Percentiles rank a stretch among this genome's conserved stretches.
Conservation (phyloP, 148 eudicot species). For the Heliosperma pusillum region DNA sequence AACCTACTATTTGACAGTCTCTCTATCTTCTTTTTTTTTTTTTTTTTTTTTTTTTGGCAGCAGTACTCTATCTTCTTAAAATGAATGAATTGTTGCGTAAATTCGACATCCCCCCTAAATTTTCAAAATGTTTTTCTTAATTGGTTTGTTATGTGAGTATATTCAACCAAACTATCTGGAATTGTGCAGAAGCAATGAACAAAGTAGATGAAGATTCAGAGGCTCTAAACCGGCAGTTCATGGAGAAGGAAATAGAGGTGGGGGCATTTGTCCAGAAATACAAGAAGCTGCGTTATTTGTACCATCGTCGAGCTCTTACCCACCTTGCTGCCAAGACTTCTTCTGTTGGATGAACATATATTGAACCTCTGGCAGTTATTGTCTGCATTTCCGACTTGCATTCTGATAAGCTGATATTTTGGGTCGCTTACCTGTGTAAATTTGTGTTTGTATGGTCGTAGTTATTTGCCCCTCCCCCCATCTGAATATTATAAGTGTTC, state of each 20-base stretch:
- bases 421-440: conserved; percentile 5
- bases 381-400: conserved; percentile 4
- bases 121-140: no score
- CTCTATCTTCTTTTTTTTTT: no score
- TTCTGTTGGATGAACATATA: conserved; percentile 27
- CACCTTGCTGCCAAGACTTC: conserved; percentile 80
- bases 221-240: conserved; percentile 67
- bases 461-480: not conserved
- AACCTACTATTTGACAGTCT: no score
- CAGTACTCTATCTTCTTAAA: no score
- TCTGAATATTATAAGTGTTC: not conserved
- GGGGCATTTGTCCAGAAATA: conserved; percentile 68
- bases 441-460: conserved; percentile 3
- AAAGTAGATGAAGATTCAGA: conserved; percentile 86
- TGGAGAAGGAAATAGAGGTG: conserved; percentile 68
- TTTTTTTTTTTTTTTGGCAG: no score
- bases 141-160: not conserved
- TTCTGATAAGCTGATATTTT: conserved; percentile 5
- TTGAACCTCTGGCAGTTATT: not conserved
- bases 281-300: conserved; percentile 62
- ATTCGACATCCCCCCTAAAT: no score
- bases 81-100: no score
- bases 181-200: conserved; percentile 65
- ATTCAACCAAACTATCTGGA: not conserved
- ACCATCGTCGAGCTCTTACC: conserved; percentile 71